Base-by-base conservation (phyloP, 2,329 filamentous ascomycete species). In the Diaporthe caulivora region DNA sequence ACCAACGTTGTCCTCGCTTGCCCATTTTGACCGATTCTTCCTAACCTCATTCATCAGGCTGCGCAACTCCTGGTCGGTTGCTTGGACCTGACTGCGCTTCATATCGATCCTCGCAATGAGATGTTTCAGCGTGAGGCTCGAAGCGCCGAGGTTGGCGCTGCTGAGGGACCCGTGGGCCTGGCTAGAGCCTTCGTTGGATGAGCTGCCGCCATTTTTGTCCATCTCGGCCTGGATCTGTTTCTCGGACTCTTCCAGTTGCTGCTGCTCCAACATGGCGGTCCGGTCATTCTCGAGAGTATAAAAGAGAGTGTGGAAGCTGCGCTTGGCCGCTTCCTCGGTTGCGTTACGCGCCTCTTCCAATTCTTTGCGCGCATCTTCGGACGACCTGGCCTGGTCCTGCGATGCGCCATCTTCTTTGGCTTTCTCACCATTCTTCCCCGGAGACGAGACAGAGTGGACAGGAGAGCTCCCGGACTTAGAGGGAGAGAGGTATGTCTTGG, bases 21-120 rank as follows among this genome's bases (percentile, higher is more conserved):
- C 96, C 97, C 97, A 99, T 84, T 99, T 99, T 83, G 96, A 98
- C 79, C 97, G 90, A 78, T 98, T 98, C 83, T 98, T 99, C 76
- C 97, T 91, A 24, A 99, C 97, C 83, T 99, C 97, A 79, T 97
- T 98, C 90, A 99, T 98, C 73, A 99, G 86, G 65, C 93, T 94
- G 74, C 97, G 92, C 74, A 99, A 87, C 80, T 99, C 96, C 31
- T 95, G 93, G 84, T 99, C 97, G 1, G 95, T 97, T 24, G 97
- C 96, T 81, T 92, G 91, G 69, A 99, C 96, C 85, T 94, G 91
- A 77, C 95, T 92, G 79, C 97, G 92, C 85, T 98, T 97, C 83
- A 94, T 91, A 82, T 99, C 97, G 80, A 99, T 98, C 72, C 95
- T 91, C 54, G 95, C 95, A 80, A 99, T 98, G 75, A 99, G 91